phyloP scores from a whole-genome alignment of 2,329 filamentous ascomycete genomes.

The Mariannaea sp. region DNA sequence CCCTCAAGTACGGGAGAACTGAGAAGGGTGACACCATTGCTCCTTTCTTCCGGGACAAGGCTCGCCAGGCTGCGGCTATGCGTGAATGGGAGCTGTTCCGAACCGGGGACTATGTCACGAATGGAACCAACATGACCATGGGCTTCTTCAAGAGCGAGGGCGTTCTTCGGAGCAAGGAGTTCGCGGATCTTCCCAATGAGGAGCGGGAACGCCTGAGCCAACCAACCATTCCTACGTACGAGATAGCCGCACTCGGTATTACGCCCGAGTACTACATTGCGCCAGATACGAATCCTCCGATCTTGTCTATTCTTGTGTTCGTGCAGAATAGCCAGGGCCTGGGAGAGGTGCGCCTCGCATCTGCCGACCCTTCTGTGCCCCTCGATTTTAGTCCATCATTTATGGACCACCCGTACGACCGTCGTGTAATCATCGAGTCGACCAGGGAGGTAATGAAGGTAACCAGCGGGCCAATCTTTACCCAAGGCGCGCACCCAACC shows the following conservation, averaged over 20 bases:
- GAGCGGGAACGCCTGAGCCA: conserved; percentile 13
- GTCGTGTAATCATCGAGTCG: conserved; percentile 22
- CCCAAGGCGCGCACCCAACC: conserved; percentile 17
- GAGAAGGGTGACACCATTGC: conserved; percentile 16
- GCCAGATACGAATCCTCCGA: conserved; percentile 16
- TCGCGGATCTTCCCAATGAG: background rate
- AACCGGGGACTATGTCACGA: conserved; percentile 20
- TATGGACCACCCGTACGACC: conserved; percentile 21
- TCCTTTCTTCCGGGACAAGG: conserved; percentile 24
- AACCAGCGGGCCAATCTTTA: conserved; percentile 11
- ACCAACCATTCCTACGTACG: conserved; percentile 22
- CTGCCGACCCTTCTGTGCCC: conserved; percentile 15
- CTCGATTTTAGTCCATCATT: conserved; percentile 22
- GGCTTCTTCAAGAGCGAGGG: conserved; percentile 26
- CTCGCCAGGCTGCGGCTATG: conserved; percentile 18
- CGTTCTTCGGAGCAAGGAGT: conserved; percentile 18
- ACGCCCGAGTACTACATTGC: conserved; percentile 21
- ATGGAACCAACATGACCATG: conserved; percentile 23
- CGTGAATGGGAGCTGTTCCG: conserved; percentile 24
- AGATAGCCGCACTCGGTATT: conserved; percentile 18
- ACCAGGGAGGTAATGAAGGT: conserved; percentile 23
- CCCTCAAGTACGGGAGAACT: conserved; percentile 22
- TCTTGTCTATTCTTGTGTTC: conserved; percentile 22
- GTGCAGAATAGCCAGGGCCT: conserved; percentile 22
- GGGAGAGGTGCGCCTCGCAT: conserved; percentile 16